Base-by-base conservation (phyloP, 768 basidiomycete genomes). In the Tylopilus cervinicoccineus region DNA sequence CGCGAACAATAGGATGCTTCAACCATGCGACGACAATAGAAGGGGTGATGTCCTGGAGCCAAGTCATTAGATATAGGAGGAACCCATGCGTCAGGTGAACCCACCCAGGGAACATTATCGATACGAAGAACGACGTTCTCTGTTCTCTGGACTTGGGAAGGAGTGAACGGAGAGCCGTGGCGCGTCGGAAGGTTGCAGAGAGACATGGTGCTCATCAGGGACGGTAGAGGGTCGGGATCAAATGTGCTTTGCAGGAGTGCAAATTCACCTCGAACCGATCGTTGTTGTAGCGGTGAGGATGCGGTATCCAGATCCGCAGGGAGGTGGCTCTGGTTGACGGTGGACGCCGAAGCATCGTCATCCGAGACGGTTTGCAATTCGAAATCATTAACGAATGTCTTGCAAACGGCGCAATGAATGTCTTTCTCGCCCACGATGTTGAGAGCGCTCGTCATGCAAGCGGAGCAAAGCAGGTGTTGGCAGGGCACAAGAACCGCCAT, bases 391-490 rank as follows among this genome's bases (percentile, higher is more conserved):
- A 92, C 88, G 28, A 79, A 76, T 33, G 65, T 66, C 57, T 83
- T 83, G 68, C 89, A 93, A 26, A 88, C 84, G 16, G 86, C 84
- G 53, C 90, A 93, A 50, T 83, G 79, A 79, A 92, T 88, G 49
- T 87, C 85, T 62, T 91, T 92, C 66, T 93, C 89, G 7, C 89
- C 89, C 16, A 91, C 90, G 43, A 92, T 92, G 56, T 93, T 93
- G 43, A 93, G 73, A 8, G 88, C 86, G 43, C 88, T 89, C 1
- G 90, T 93, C 47, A 93, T 74, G 60, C 90, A 93, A 10, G 77
- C 76, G 3, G 88, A 86, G 62, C 90, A 93, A 2, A 92, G 71
- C 1, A 84, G 76, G 63, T 93, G 90, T 6, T 70, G 62, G 66
- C 90, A 93, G 0, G 90, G 89, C 20, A 78, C 75, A 17, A 93